phyloP scores from a whole-genome alignment of 805 yeast genomes.

The Grigorovia yakushimaensis region DNA sequence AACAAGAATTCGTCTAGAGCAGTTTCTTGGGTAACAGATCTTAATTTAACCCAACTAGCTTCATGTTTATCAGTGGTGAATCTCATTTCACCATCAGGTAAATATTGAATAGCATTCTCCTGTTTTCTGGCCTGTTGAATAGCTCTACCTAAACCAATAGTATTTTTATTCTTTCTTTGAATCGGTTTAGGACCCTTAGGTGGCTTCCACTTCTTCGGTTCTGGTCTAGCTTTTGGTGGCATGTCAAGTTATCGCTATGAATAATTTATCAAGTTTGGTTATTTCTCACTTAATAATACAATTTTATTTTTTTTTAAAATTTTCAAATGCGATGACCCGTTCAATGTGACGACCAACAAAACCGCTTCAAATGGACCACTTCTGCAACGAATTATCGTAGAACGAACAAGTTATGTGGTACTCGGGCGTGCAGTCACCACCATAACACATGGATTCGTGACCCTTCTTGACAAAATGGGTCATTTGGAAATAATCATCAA shows the following conservation, averaged over 20 bases:
- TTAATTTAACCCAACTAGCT: constrained; percentile 79
- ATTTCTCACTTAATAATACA: neutral
- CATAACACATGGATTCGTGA: constrained; percentile 91
- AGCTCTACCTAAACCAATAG: constrained; percentile 77
- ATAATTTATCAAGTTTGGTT: neutral
- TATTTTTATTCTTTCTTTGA: constrained; percentile 72
- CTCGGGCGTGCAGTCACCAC: constrained; percentile 72
- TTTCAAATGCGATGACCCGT: constrained; percentile 4
- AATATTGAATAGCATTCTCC: constrained; percentile 57
- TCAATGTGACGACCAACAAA: neutral
- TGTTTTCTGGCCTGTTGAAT: constrained; percentile 63
- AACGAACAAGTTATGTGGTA: constrained; percentile 80
- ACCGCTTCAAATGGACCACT: constrained; percentile 49
- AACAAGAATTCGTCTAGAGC: constrained; percentile 88
- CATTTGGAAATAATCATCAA: constrained; percentile 26
- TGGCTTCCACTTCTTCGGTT: constrained; percentile 68
- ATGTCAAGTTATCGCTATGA: constrained; percentile 6
- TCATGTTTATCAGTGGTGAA: constrained; percentile 79
- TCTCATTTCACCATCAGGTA: constrained; percentile 83
- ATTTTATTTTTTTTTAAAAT: neutral
- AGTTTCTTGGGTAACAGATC: constrained; percentile 91
- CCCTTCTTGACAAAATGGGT: constrained; percentile 41
- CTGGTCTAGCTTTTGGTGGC: constrained; percentile 33
- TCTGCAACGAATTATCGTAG: constrained; percentile 74
- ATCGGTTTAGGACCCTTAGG: constrained; percentile 92